phyloP scores from a whole-genome alignment of 169 alveolate genomes.

The Plasmodium ovale region DNA sequence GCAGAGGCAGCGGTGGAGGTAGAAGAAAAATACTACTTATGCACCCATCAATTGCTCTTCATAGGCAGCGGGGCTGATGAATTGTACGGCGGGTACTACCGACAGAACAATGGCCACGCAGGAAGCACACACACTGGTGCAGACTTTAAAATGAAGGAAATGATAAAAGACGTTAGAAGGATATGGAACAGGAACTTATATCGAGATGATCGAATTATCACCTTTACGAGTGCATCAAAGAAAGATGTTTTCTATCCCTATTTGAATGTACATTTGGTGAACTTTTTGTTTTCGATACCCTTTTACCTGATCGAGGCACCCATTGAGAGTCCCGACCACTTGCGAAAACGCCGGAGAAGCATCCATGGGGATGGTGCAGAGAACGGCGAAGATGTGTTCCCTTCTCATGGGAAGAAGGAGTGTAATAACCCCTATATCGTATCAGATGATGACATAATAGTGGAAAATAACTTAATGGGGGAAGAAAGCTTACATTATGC shows the following conservation, averaged over 20 bases:
- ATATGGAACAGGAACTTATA: conserved; percentile 84
- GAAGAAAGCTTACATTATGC: neutral
- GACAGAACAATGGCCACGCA: conserved; percentile 72
- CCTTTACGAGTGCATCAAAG: conserved; percentile 52
- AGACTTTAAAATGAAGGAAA: conserved; percentile 18
- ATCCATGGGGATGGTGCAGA: neutral
- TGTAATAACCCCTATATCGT: neutral
- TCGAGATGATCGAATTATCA: conserved; percentile 83
- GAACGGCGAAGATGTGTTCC: neutral
- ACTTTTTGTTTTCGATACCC: conserved; percentile 59
- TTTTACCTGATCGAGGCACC: conserved; percentile 59
- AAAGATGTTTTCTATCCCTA: conserved; percentile 76
- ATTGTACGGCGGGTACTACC: conserved; percentile 84
- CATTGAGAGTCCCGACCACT: neutral
- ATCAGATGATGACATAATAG: neutral
- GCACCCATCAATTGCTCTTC: conserved; percentile 33
- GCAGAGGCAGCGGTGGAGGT: neutral
- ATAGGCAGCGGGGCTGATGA: conserved; percentile 88
- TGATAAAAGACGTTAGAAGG: conserved; percentile 78
- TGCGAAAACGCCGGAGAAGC: neutral
- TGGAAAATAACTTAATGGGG: neutral
- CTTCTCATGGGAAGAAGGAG: neutral
- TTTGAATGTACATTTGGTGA: conserved; percentile 40
- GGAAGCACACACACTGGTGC: neutral
- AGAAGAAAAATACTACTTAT: neutral